A percentile compares a stretch with the other conserved stretches of the same genome.
These are phyloP conservation scores for Tricholoma terreum DNA, from an alignment of 768 basidiomycete genomes.

Conservation along the genomic window DNA sequence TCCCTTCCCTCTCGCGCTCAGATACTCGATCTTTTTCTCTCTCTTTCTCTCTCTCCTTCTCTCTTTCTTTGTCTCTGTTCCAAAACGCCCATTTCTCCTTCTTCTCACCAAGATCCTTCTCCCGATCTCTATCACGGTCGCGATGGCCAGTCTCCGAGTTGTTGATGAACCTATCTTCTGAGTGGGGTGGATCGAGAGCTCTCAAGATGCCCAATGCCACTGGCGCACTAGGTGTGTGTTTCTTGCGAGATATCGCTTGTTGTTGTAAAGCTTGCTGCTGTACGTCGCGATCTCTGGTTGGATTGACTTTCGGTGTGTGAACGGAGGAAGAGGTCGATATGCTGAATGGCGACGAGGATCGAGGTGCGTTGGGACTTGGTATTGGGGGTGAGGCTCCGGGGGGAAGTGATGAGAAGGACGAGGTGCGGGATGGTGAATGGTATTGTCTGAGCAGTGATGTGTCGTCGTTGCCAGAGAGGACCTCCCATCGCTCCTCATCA, in stretches of 20 bases:
- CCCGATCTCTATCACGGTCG: slow-evolving; percentile 21
- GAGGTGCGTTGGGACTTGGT: slow-evolving; percentile 33
- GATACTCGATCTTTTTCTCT: slow-evolving; percentile 5
- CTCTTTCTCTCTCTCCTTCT: slow-evolving; percentile 12
- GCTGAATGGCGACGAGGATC: slow-evolving; percentile 49
- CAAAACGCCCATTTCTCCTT: slow-evolving; percentile 57
- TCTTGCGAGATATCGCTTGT: slow-evolving; percentile 22
- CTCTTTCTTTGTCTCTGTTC: slow-evolving; percentile 37
- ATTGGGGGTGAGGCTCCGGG: slow-evolving; percentile 41
- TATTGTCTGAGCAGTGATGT: slow-evolving; percentile 20
- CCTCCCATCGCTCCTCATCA: slow-evolving; percentile 48
- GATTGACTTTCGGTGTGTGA: slow-evolving; percentile 6
- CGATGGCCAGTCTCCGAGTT: slow-evolving; percentile 32
- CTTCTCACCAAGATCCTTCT: slow-evolving; percentile 33
- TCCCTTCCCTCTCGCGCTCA: slow-evolving; percentile 7
- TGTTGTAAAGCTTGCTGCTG: slow-evolving; percentile 14
- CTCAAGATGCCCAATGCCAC: slow-evolving; percentile 53
- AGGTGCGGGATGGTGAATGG: slow-evolving; percentile 43
- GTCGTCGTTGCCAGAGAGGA: slow-evolving; percentile 31
- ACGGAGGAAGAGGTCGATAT: slow-evolving; percentile 20
- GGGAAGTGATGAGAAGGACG: slow-evolving; percentile 48
- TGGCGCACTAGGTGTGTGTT: slow-evolving; percentile 24
- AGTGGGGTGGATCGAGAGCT: slow-evolving; percentile 56
- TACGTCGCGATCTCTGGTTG: slow-evolving; percentile 21
- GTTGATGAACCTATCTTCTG: slow-evolving; percentile 29